These are phyloP conservation scores for Aphanomyces euteiches DNA, from an alignment of 352 stramenopile genomes.

Conservation along the genomic window DNA sequence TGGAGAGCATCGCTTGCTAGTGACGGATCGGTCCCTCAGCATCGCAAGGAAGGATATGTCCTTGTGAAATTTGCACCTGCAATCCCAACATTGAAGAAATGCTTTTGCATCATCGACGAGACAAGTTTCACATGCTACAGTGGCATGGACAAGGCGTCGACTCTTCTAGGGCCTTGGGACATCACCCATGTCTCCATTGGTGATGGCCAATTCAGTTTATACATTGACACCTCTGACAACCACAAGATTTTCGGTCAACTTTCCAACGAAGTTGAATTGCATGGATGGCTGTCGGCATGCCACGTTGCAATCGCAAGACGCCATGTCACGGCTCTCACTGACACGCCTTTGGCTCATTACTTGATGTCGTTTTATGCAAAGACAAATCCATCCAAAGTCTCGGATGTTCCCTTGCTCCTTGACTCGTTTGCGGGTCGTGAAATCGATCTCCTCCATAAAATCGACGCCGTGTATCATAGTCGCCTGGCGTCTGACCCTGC, in stretches of 20 bases:
- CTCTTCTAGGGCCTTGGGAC: neutral
- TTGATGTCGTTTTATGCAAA: slow-evolving; percentile 84
- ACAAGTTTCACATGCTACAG: neutral
- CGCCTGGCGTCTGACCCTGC: slow-evolving; percentile 38
- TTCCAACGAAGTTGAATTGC: slow-evolving; percentile 18
- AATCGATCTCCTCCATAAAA: slow-evolving; percentile 45
- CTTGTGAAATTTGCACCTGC: slow-evolving; percentile 34
- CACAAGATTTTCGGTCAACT: slow-evolving; percentile 18
- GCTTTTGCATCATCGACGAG: slow-evolving; percentile 5
- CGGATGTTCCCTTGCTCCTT: slow-evolving; percentile 67
- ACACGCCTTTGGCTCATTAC: slow-evolving; percentile 16
- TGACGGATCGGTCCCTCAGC: slow-evolving; percentile 40
- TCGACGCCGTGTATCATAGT: slow-evolving; percentile 66
- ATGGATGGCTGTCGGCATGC: slow-evolving; percentile 22
- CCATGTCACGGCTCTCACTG: slow-evolving; percentile 1
- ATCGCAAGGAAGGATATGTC: slow-evolving; percentile 43
- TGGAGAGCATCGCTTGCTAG: slow-evolving; percentile 36
- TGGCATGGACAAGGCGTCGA: neutral
- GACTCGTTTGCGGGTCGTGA: slow-evolving; percentile 55
- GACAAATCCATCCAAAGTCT: slow-evolving; percentile 82
- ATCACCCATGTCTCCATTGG: slow-evolving; percentile 13
- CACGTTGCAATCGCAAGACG: slow-evolving; percentile 23
- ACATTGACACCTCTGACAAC: slow-evolving; percentile 7
- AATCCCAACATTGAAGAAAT: slow-evolving; percentile 21
- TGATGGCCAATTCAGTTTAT: slow-evolving; percentile 29